These are phyloP conservation scores for Thuja plicata DNA, from an alignment of 83 land plant genomes.

Conservation along the genomic window DNA sequence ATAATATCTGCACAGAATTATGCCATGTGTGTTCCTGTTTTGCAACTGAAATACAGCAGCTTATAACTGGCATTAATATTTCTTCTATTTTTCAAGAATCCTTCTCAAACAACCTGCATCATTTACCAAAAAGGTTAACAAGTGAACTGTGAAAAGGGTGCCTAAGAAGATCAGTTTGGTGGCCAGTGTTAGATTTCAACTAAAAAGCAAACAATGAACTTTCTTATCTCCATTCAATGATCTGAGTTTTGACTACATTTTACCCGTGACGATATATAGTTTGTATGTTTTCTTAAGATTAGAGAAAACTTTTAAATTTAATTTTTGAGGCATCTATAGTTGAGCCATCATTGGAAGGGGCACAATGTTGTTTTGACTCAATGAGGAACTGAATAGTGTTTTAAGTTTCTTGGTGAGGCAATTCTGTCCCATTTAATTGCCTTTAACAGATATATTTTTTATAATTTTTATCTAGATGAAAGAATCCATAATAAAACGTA, in stretches of 20 bases:
- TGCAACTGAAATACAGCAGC: not conserved
- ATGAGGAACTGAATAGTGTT: not conserved
- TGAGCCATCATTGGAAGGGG: not conserved
- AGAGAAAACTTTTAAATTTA: not conserved
- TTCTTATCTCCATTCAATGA: not conserved
- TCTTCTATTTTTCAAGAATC: not conserved
- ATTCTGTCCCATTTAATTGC: not conserved
- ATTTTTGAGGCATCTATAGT: not conserved
- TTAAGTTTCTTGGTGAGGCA: not conserved
- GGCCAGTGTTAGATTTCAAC: not conserved
- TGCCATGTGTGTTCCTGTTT: too few species aligned
- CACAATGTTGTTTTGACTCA: not conserved
- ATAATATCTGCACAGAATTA: too few species aligned
- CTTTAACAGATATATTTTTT: too few species aligned
- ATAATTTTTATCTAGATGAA: not conserved
- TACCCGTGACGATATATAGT: not conserved
- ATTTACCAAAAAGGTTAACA: not conserved
- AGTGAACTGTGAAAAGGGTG: too few species aligned
- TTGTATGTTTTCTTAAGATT: not conserved
- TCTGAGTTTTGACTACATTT: not conserved
- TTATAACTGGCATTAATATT: not conserved
- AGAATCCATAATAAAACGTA: not conserved
- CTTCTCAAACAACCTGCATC: not conserved
- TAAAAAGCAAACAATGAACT: not conserved
- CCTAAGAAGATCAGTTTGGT: not conserved